Percentiles rank a stretch among this genome's conserved stretches.
These are phyloP conservation scores for Solanum aculeatissimum DNA, from an alignment of 305 asterid species.

Conservation along the genomic window DNA sequence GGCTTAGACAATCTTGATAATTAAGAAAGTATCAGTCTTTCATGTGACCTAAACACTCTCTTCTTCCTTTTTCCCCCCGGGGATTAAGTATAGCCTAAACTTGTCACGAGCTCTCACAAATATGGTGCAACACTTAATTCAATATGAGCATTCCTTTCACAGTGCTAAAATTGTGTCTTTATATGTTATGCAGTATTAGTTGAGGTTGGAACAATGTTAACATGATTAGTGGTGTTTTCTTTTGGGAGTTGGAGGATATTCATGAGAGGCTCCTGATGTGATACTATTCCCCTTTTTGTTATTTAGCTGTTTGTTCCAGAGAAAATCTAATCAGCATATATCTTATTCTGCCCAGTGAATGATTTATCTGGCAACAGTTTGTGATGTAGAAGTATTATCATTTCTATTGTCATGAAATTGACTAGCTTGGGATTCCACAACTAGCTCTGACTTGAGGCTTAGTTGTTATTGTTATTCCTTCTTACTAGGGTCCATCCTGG, in stretches of 20 bases:
- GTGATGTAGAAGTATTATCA: neutral
- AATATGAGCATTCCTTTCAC: neutral
- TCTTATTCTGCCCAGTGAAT: neutral
- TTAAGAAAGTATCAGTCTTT: neutral
- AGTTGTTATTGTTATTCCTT: neutral
- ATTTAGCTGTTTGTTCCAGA: neutral
- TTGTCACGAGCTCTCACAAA: neutral
- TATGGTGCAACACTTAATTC: neutral
- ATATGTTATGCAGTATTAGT: neutral
- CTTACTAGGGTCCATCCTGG: neutral
- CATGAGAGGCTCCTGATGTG: neutral
- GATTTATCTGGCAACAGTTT: neutral
- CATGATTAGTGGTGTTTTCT: neutral
- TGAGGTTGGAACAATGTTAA: neutral
- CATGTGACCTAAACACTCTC: neutral
- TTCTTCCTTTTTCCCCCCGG: neutral
- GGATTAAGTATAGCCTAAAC: neutral
- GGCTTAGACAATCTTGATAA: neutral
- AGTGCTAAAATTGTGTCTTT: neutral
- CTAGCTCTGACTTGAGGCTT: neutral
- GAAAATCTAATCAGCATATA: neutral
- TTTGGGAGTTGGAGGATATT: neutral
- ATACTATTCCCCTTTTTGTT: neutral
- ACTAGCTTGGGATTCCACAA: neutral
- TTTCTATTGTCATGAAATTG: neutral